phyloP scores from a whole-genome alignment of 2,329 filamentous ascomycete genomes.

The Claviceps sp. region DNA sequence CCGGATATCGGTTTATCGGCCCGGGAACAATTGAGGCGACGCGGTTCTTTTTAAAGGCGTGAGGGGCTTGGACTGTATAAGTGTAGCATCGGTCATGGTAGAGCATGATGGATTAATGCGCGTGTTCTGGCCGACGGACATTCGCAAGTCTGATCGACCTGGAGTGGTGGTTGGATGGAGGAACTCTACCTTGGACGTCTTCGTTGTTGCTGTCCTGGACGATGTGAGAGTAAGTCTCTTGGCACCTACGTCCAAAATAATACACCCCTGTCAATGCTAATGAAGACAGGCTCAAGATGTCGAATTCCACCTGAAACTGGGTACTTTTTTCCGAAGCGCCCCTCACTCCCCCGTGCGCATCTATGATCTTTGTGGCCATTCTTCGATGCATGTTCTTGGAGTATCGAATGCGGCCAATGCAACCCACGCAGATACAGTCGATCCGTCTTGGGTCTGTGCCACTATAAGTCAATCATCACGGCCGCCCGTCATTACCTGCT shows the following conservation, averaged over 20 bases:
- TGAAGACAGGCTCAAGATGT: slow-evolving; percentile 54
- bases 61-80: slow-evolving; percentile 8
- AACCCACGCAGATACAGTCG: slow-evolving; percentile 32
- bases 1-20: slow-evolving; percentile 75
- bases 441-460: slow-evolving; percentile 57
- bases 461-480: slow-evolving; percentile 35
- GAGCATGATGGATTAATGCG: slow-evolving; percentile 84
- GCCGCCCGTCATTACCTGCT: slow-evolving; percentile 62
- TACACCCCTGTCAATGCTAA: neutral
- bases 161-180: slow-evolving; percentile 92
- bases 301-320: slow-evolving; percentile 73
- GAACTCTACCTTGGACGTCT: slow-evolving; percentile 80
- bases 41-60: slow-evolving; percentile 71
- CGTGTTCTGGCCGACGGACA: slow-evolving; percentile 95
- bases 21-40: slow-evolving; percentile 82
- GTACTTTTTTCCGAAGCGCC: slow-evolving; percentile 70
- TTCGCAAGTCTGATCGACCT: slow-evolving; percentile 54
- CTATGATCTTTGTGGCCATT: slow-evolving; percentile 70
- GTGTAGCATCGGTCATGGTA: slow-evolving; percentile 42
- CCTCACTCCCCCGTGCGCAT: slow-evolving; percentile 69
- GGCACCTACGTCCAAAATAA: no score
- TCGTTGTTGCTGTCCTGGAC: slow-evolving; percentile 80
- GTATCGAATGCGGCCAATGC: slow-evolving; percentile 53
- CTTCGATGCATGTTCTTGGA: slow-evolving; percentile 75
- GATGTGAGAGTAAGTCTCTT: slow-evolving; percentile 63